A percentile compares a stretch with the other conserved stretches of the same genome.
phyloP scores from a whole-genome alignment of 345 rosid genomes.

The Sisymbrium irio region DNA sequence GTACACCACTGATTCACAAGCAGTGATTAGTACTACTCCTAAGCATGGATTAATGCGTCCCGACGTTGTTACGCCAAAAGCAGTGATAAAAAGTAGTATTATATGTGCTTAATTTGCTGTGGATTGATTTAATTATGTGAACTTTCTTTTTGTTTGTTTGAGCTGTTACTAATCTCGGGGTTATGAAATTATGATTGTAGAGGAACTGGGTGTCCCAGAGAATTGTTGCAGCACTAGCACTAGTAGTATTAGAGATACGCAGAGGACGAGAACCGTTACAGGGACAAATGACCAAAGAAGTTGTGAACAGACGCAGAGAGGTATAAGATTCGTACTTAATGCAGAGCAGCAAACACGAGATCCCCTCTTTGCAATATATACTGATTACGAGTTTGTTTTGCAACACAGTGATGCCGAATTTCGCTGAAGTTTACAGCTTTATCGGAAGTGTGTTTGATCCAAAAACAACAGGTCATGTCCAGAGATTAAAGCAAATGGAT shows the following conservation, averaged over 20 bases:
- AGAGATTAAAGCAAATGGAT: constrained; percentile 82
- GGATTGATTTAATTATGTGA: not conserved
- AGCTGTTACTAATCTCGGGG: not conserved
- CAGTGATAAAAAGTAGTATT: constrained; percentile 39
- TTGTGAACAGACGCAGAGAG: constrained; percentile 48
- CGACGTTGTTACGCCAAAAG: constrained; percentile 18
- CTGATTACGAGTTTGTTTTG: constrained; percentile 1
- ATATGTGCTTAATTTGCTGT: too few species aligned
- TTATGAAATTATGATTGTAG: constrained; percentile 15
- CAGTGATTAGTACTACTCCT: constrained; percentile 13
- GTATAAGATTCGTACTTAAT: constrained; percentile 20
- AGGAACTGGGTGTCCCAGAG: constrained; percentile 18
- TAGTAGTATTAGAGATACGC: constrained; percentile 40
- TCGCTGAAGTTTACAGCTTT: constrained; percentile 85
- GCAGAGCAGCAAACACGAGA: not conserved
- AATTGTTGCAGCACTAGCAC: constrained; percentile 37
- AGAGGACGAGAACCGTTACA: constrained; percentile 29
- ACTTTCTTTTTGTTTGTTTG: not conserved
- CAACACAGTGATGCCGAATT: constrained; percentile 81
- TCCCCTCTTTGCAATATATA: not conserved
- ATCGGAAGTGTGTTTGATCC: constrained; percentile 91
- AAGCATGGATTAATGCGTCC: not conserved
- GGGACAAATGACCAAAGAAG: constrained; percentile 45
- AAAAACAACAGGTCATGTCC: constrained; percentile 52
- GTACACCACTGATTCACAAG: constrained; percentile 44